These are phyloP conservation scores for Spirogloea muscicola DNA, from an alignment of 139 green algal species.

Conservation along the genomic window DNA sequence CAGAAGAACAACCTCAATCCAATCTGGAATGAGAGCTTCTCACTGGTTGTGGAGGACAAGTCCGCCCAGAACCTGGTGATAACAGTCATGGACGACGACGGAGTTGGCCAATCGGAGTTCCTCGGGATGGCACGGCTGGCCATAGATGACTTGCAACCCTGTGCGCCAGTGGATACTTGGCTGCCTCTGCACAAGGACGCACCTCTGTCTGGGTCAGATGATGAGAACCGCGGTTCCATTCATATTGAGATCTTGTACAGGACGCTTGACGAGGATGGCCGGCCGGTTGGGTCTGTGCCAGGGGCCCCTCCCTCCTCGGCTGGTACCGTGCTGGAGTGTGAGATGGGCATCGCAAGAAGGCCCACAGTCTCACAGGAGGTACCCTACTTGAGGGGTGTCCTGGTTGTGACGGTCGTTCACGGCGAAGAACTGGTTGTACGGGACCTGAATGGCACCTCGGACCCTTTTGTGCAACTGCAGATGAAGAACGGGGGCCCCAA, in stretches of 20 bases:
- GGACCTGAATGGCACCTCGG: conserved; percentile 25
- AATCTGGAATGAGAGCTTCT: conserved; percentile 40
- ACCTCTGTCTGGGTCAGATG: too few relatives aligned
- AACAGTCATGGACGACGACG: conserved; percentile 37
- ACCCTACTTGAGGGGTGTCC: conserved; percentile 29
- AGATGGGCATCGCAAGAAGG: conserved; percentile 15
- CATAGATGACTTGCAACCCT: background rate
- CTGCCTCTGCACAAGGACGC: conserved; percentile 28
- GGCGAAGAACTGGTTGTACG: conserved; percentile 11
- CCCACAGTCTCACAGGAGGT: too few relatives aligned
- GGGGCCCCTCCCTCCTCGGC: too few relatives aligned
- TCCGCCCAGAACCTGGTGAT: conserved; percentile 22
- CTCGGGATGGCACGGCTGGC: conserved; percentile 18
- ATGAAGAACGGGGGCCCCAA: background rate
- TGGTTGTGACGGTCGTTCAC: conserved; percentile 19
- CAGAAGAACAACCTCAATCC: conserved; percentile 41
- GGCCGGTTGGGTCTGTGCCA: background rate
- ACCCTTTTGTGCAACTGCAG: conserved; percentile 29
- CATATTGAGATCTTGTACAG: conserved; percentile 41
- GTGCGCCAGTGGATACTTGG: conserved; percentile 6
- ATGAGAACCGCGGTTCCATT: too few relatives aligned
- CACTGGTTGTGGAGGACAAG: conserved; percentile 27
- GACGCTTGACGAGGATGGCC: conserved; percentile 4
- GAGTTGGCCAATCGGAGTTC: background rate
- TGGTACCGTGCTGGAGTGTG: background rate